Evolutionary conservation across 768 basidiomycete genomes (phyloP), one percentile per base, ranked within the genome.

Genomic region (Russula dissimulans): DNA sequence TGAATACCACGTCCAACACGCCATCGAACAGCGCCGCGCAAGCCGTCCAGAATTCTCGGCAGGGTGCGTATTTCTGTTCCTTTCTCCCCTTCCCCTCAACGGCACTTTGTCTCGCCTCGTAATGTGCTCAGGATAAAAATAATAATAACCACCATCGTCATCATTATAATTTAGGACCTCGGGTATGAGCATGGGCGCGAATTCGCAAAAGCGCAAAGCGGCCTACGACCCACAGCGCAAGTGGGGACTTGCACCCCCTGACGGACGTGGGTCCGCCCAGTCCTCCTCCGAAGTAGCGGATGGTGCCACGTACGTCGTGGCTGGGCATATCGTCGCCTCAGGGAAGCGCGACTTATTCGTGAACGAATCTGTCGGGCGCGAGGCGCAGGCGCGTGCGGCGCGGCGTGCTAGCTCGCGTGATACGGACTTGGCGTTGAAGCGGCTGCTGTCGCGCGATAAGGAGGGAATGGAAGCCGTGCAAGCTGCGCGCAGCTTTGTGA

Each of bases 1-100:
- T 71, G 95, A 97, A 45, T 99, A 82, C 72, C 97, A 99, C 73
- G 71, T 97, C 43, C 86, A 91, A 62, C 78, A 79, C 26, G 90
- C 94, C 0, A 83, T 98, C 4, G 79, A 91, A 71, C 75, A 83
- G 22, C 77, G 80, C 15, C 78, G 93, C 9, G 86, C 88, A 0
- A 81, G 81, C 0, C 80, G 95, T 49, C 80, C 95, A 1, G 97
- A 99, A 72, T 97, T 97, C 67, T 80, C 89, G 17, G 74, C 76
- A 7, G 89, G 90, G 93, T 95, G 61, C 18, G 84, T 75, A 0
- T 57, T n/a, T 9, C 29, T 36, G n/a, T 59, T 22, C 14, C 54
- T 2, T 8, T 6, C 2, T 26, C 22, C 18, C 36, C 38, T 54
- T 57, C 17, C 43, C 44, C 15, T 26, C 39, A 4, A 41, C 34